A percentile compares a stretch with the other conserved stretches of the same genome.
These are phyloP conservation scores for Fusarium pseudoanthophilum DNA, from an alignment of 2,329 filamentous ascomycete species.

Conservation along the genomic window DNA sequence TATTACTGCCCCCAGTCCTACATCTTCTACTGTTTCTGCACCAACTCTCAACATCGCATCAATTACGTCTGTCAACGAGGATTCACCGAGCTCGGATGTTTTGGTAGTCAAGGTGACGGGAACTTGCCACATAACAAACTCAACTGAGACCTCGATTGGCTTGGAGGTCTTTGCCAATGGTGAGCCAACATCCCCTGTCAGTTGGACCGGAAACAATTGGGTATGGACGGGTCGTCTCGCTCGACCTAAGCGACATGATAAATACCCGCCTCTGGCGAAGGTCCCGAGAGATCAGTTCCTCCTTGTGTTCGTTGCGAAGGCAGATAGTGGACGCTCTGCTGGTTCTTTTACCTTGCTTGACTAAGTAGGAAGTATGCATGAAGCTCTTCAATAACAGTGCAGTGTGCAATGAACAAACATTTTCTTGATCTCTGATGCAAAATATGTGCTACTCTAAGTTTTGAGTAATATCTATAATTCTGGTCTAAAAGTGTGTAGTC, in stretches of 20 bases:
- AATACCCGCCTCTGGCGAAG: neutral
- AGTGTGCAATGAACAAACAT: neutral
- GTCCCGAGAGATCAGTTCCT: conserved; percentile 4
- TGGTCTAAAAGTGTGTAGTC: accelerated
- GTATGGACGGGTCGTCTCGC: neutral
- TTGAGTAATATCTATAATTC: accelerated
- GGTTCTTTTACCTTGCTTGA: neutral
- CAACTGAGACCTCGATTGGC: accelerated
- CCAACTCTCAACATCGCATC: neutral
- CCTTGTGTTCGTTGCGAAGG: neutral
- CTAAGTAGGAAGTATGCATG: accelerated
- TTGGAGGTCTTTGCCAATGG: neutral
- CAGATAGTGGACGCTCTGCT: neutral
- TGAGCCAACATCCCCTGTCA: neutral
- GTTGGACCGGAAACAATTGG: neutral
- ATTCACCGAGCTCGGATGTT: accelerated
- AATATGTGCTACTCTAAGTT: neutral
- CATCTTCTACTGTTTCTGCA: accelerated
- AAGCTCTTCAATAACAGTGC: neutral
- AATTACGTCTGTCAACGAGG: neutral
- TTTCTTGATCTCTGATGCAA: neutral
- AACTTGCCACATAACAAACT: accelerated
- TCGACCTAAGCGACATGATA: neutral
- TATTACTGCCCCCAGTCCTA: accelerated
- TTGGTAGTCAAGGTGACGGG: neutral